Conservation (phyloP, 2,329 filamentous ascomycete genomes). For the Lachnellula hyalina region DNA sequence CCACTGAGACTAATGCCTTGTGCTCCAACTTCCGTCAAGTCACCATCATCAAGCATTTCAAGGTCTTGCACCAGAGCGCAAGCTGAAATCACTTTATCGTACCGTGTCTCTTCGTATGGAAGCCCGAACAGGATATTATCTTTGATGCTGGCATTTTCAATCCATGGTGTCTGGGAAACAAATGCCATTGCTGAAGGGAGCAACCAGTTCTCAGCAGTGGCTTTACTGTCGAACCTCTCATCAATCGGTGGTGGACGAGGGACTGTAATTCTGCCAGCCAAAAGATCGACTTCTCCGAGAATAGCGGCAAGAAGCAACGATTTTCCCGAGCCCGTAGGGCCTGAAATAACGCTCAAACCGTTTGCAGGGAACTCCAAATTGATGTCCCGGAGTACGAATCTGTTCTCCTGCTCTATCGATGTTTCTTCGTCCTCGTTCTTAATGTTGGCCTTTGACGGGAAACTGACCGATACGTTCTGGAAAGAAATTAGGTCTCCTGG, state of each 20-base stretch:
- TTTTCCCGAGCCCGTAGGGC: constrained; percentile 73
- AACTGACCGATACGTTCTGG: constrained; percentile 61
- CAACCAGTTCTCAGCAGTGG: constrained; percentile 57
- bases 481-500: constrained; percentile 57
- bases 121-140: constrained; percentile 75
- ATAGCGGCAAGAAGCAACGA: constrained; percentile 67
- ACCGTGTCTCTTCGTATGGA: constrained; percentile 60
- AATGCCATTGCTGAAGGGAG: constrained; percentile 63
- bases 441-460: constrained; percentile 33
- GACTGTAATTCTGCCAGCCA: constrained; percentile 54
- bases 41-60: constrained; percentile 67
- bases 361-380: constrained; percentile 60
- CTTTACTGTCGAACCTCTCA: constrained; percentile 50
- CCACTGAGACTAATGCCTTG: constrained; percentile 79
- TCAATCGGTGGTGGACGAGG: constrained; percentile 46
- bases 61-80: constrained; percentile 72
- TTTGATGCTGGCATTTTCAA: constrained; percentile 71
- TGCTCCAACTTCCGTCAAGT: constrained; percentile 72
- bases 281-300: constrained; percentile 66
- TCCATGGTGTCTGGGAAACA: constrained; percentile 76
- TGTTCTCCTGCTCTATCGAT: constrained; percentile 35
- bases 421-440: no score
- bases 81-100: constrained; percentile 61
- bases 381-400: constrained; percentile 61
- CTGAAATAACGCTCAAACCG: constrained; percentile 68